These are phyloP conservation scores for Termitomyces sp. DNA, from an alignment of 768 basidiomycete species.

Conservation along the genomic window DNA sequence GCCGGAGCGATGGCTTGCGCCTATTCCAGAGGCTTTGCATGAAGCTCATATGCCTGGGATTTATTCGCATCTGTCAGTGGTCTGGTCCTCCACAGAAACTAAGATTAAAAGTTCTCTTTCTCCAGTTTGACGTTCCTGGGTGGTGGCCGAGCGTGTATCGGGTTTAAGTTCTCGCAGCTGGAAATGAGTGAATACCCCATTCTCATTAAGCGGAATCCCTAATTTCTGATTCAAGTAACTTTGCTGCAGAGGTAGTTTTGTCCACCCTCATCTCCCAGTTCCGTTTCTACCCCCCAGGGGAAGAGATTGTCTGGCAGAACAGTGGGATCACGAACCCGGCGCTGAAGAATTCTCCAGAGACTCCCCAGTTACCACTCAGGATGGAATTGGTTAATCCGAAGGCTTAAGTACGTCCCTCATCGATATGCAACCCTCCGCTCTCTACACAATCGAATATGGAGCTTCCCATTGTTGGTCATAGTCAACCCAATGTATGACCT, in stretches of 20 bases:
- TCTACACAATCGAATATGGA: background rate
- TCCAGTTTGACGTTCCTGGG: no score
- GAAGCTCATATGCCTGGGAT: no score
- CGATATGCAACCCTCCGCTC: background rate
- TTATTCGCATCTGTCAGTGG: background rate
- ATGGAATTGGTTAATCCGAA: background rate
- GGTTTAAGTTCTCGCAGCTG: background rate
- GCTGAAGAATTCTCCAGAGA: background rate
- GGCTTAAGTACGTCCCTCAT: background rate
- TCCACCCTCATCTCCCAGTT: background rate
- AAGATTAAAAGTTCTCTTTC: background rate
- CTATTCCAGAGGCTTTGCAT: background rate
- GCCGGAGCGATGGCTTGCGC: background rate
- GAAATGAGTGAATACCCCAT: background rate
- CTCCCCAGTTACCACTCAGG: background rate
- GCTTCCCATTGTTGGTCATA: no score
- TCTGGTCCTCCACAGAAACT: background rate
- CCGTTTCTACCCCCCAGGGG: background rate
- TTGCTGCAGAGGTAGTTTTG: background rate
- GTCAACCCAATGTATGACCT: no score
- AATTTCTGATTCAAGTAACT: background rate
- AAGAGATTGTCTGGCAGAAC: background rate
- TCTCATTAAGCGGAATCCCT: background rate
- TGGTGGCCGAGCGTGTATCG: no score
- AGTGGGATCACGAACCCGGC: background rate